A percentile compares a stretch with the other conserved stretches of the same genome.
Conservation (phyloP, 352 stramenopile genomes). For the Pythium inflatum region DNA sequence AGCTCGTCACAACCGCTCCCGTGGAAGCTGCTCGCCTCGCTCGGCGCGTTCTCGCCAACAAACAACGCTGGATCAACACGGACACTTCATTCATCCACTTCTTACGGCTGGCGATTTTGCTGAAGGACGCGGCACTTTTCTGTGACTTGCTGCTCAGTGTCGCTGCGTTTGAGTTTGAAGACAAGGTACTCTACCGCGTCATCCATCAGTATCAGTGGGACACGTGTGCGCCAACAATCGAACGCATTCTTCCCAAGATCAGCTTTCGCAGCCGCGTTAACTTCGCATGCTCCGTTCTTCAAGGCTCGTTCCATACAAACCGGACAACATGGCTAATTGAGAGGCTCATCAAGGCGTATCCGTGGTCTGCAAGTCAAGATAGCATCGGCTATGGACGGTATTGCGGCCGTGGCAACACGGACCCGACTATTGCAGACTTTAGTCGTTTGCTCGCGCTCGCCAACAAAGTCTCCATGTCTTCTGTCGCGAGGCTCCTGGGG, state of each 20-base stretch:
- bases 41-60: background rate
- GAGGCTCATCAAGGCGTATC: background rate
- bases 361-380: background rate
- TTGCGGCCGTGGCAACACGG: background rate
- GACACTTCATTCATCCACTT: background rate
- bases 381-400: background rate
- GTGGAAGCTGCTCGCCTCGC: background rate
- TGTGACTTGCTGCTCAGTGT: background rate
- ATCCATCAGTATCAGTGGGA: background rate
- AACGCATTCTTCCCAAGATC: background rate
- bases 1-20: background rate
- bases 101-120: background rate
- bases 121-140: background rate
- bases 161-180: background rate
- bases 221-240: background rate
- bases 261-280: background rate
- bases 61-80: background rate
- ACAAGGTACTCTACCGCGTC: background rate
- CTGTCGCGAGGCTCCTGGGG: background rate
- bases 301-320: background rate
- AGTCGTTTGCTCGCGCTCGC: background rate
- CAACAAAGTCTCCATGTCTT: background rate
- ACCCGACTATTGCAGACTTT: background rate
- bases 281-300: background rate
- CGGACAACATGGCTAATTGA: background rate